These are phyloP conservation scores for Xerocomus spinulosus DNA, from an alignment of 768 basidiomycete species.

Conservation along the genomic window DNA sequence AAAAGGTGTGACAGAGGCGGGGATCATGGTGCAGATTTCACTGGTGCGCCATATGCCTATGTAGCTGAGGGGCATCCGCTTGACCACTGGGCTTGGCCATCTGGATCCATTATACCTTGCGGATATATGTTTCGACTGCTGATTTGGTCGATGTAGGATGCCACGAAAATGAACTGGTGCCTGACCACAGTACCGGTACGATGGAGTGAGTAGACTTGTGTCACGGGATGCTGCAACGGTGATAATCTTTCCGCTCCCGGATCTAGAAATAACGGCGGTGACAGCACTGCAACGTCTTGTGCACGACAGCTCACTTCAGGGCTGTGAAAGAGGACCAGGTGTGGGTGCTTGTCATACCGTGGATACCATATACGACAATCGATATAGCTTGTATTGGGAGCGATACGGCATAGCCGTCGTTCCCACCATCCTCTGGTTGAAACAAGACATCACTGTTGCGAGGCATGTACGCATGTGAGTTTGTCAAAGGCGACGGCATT, in stretches of 20 bases:
- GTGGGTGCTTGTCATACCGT: constrained; percentile 14
- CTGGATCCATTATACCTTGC: constrained; percentile 6
- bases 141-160: constrained; percentile 8
- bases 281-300: constrained; percentile 1
- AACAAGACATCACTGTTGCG: constrained; percentile 3
- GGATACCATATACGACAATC: constrained; percentile 17
- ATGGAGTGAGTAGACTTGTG: constrained; percentile 20
- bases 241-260: constrained; percentile 13
- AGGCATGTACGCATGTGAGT: not conserved
- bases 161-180: constrained; percentile 19
- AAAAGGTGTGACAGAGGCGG: not conserved
- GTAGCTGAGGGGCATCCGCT: no score
- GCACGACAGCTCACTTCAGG: constrained; percentile 3
- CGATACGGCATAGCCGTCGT: constrained; percentile 19
- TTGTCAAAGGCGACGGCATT: constrained; percentile 1
- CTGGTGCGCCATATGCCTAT: no score
- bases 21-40: not conserved
- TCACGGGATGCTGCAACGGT: not conserved
- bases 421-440: constrained; percentile 9
- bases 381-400: constrained; percentile 25
- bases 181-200: constrained; percentile 19
- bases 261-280: not conserved
- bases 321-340: constrained; percentile 9
- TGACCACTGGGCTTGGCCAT: not conserved
- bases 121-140: constrained; percentile 6